Percentiles rank a stretch among this genome's conserved stretches.
These are phyloP conservation scores for Amanita exitialis DNA, from an alignment of 768 basidiomycete genomes.

Conservation along the genomic window DNA sequence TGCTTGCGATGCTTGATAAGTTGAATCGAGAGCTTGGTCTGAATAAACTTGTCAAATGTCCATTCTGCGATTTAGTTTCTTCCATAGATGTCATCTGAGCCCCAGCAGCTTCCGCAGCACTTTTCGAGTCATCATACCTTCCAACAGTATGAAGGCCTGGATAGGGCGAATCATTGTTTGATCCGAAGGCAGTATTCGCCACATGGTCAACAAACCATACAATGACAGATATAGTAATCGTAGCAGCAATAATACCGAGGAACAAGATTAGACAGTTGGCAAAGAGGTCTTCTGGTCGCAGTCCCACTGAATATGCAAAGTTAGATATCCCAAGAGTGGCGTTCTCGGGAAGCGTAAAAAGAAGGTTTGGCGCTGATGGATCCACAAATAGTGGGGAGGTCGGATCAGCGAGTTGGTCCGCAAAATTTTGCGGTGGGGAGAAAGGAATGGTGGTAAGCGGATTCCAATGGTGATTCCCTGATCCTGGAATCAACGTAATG, in stretches of 20 bases:
- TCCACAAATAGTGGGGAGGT: constrained; percentile 75
- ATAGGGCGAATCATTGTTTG: constrained; percentile 43
- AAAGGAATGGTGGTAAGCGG: constrained; percentile 48
- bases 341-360: constrained; percentile 61
- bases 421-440: constrained; percentile 60
- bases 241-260: constrained; percentile 64
- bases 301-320: constrained; percentile 77
- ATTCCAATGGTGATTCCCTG: constrained; percentile 48
- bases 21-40: constrained; percentile 27
- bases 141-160: constrained; percentile 9
- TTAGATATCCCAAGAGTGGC: constrained; percentile 64
- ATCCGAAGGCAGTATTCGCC: constrained; percentile 26
- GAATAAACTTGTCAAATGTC: constrained; percentile 24
- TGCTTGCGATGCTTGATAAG: constrained; percentile 16
- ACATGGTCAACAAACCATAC: constrained; percentile 67
- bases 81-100: constrained; percentile 18
- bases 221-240: constrained; percentile 57
- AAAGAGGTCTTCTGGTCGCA: constrained; percentile 77
- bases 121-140: not conserved
- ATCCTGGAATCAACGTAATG: constrained; percentile 50
- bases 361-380: constrained; percentile 50
- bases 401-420: constrained; percentile 60
- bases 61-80: constrained; percentile 39
- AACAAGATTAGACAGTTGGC: constrained; percentile 77
- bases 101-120: not conserved